Evolutionary conservation across 164 flowering plant species (phyloP).

Genomic region (Taxillus chinensis): DNA sequence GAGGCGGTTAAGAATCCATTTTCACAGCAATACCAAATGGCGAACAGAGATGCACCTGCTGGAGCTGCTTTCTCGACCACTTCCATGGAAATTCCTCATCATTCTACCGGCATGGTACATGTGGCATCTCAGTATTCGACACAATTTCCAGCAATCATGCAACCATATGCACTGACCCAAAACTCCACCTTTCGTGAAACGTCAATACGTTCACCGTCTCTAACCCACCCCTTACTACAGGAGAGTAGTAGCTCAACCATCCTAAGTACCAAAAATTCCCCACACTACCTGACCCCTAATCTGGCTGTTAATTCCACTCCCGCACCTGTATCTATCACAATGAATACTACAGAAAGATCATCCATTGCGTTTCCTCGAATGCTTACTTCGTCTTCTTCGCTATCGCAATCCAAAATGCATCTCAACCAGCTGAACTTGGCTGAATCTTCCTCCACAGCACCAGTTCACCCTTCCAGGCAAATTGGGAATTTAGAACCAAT

Average conservation of each 20-base stretch:
- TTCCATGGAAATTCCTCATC: conserved; percentile 5
- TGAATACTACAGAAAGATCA: conserved; percentile 14
- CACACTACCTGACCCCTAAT: conserved; percentile 1
- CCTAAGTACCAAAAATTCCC: conserved; percentile 11
- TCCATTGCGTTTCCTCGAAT: conserved; percentile 6
- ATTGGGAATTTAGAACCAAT: conserved; percentile 14
- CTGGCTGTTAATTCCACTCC: conserved; percentile 13
- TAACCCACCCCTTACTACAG: conserved; percentile 5
- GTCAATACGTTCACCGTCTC: conserved; percentile 5
- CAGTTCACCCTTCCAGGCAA: conserved; percentile 11
- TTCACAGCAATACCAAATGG: conserved; percentile 20
- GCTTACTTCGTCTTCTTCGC: conserved; percentile 3
- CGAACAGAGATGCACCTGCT: conserved; percentile 6
- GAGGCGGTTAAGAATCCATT: conserved; percentile 31
- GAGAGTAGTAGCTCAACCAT: conserved; percentile 12
- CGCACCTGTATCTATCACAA: conserved; percentile 10
- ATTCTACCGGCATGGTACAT: neutral
- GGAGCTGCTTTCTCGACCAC: conserved; percentile 2
- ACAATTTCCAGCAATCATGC: conserved; percentile 4
- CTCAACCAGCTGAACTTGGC: conserved; percentile 6
- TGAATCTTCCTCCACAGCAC: conserved; percentile 12
- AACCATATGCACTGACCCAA: conserved; percentile 4
- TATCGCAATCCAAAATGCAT: conserved; percentile 8
- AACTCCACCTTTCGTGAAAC: neutral
- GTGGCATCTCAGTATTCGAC: conserved; percentile 11